These are phyloP conservation scores for Claviceps spartinae DNA, from an alignment of 2,329 filamentous ascomycete species.

Conservation along the genomic window DNA sequence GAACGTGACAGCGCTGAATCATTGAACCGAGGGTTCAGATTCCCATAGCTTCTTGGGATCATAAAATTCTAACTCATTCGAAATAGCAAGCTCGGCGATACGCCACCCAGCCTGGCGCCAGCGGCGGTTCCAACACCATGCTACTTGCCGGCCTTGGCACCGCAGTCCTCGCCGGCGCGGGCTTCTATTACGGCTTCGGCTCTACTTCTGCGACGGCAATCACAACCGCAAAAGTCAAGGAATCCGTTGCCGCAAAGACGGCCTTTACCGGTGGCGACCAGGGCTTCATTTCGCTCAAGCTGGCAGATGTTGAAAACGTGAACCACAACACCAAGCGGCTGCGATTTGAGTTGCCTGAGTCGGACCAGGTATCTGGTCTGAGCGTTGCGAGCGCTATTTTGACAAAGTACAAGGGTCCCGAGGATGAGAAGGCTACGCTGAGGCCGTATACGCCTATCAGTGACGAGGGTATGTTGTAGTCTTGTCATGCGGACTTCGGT, in stretches of 20 bases:
- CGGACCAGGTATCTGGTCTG: conserved; percentile 73
- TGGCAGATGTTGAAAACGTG: conserved; percentile 64
- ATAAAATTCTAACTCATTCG: neutral
- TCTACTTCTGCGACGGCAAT: conserved; percentile 36
- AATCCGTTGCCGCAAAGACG: conserved; percentile 27
- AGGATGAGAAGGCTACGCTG: conserved; percentile 72
- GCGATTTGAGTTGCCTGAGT: conserved; percentile 74
- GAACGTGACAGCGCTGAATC: neutral
- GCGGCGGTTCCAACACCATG: conserved; percentile 43
- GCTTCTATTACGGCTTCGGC: conserved; percentile 42
- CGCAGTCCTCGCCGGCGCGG: conserved; percentile 42
- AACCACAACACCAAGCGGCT: conserved; percentile 94
- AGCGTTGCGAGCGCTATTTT: conserved; percentile 73
- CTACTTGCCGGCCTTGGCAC: conserved; percentile 45
- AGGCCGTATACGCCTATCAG: conserved; percentile 87
- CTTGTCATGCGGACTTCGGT: no score
- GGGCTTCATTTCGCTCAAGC: conserved; percentile 70
- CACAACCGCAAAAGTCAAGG: conserved; percentile 35
- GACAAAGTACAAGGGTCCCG: conserved; percentile 80
- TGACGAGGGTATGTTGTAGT: conserved; percentile 52
- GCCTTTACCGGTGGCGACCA: conserved; percentile 74
- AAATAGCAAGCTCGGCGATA: conserved; percentile 44
- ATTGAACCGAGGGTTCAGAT: no score
- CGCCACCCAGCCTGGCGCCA: conserved; percentile 45
- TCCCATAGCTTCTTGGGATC: no score